phyloP scores from a whole-genome alignment of 495 filamentous ascomycete species.

The Lasiosphaeria ovina region DNA sequence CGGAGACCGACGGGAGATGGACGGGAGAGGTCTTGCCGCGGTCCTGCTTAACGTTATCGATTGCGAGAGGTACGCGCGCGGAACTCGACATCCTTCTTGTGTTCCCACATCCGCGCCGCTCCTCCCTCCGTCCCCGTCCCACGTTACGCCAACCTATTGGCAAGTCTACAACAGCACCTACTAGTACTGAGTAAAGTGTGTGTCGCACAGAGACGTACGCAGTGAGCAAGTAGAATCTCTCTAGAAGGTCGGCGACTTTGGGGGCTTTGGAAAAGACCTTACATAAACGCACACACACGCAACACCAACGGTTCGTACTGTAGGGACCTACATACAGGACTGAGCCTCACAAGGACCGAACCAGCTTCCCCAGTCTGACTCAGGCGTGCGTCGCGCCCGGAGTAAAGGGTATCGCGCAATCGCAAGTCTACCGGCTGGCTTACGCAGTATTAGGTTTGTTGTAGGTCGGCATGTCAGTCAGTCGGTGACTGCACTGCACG shows the following conservation, averaged over 20 bases:
- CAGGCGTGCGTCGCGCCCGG: background rate
- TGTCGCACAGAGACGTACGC: too few relatives aligned
- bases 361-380: constrained; percentile 16
- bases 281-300: constrained; percentile 1
- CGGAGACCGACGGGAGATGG: too few relatives aligned
- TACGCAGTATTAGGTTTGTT: too few relatives aligned
- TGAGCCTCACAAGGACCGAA: constrained; percentile 11
- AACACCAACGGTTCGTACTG: background rate
- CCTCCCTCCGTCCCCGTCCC: background rate
- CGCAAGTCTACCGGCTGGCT: too few relatives aligned
- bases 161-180: too few relatives aligned
- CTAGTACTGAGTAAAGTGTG: too few relatives aligned
- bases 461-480: too few relatives aligned
- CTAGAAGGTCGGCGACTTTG: background rate
- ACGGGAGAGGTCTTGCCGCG: background rate
- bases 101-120: background rate
- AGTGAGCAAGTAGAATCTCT: background rate
- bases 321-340: constrained; percentile 4
- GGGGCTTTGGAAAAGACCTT: constrained; percentile 2
- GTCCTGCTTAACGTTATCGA: constrained; percentile 2
- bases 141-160: background rate
- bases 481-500: too few relatives aligned
- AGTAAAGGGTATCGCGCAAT: too few relatives aligned
- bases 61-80: background rate
- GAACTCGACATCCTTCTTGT: background rate